Evolutionary conservation across 176 grass and related monocot species (phyloP).

Genomic region (Eleusine coracana): DNA sequence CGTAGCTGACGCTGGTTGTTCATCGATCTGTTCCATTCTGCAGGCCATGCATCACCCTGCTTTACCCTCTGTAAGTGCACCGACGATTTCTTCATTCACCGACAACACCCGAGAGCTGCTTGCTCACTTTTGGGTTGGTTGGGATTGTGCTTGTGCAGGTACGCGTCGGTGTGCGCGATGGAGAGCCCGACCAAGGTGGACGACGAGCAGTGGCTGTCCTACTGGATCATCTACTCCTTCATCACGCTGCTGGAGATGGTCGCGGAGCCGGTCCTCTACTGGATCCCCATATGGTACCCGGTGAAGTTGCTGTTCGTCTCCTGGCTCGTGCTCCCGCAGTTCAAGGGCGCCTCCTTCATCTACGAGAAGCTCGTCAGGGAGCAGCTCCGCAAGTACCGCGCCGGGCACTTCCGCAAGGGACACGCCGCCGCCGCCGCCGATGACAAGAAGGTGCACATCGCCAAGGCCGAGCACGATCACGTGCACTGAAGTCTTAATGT

Average conservation of each 20-base stretch:
- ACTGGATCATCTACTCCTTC: constrained; percentile 84
- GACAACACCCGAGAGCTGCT: no score
- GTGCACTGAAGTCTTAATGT: background rate
- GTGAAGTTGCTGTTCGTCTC: constrained; percentile 62
- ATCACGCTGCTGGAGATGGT: constrained; percentile 74
- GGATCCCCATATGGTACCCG: constrained; percentile 73
- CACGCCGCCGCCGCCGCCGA: background rate
- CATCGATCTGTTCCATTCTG: background rate
- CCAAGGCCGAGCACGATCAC: constrained; percentile 8
- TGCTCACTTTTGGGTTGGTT: no score
- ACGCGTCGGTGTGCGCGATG: constrained; percentile 72
- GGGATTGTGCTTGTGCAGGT: constrained; percentile 25
- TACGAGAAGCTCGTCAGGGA: constrained; percentile 84
- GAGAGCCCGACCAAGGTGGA: constrained; percentile 67
- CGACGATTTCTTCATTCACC: background rate
- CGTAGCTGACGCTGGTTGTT: background rate
- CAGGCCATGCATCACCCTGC: constrained; percentile 59
- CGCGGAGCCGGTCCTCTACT: constrained; percentile 56
- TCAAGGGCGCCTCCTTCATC: constrained; percentile 84
- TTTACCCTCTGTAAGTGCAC: constrained; percentile 75
- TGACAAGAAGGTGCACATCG: constrained; percentile 43
- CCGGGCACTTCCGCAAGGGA: constrained; percentile 17
- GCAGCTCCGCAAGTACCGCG: constrained; percentile 59
- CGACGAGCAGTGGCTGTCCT: constrained; percentile 83
- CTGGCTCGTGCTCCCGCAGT: constrained; percentile 80